phyloP scores from a whole-genome alignment of 1,139 yeast genomes.

The Saccharomyces hybrid region DNA sequence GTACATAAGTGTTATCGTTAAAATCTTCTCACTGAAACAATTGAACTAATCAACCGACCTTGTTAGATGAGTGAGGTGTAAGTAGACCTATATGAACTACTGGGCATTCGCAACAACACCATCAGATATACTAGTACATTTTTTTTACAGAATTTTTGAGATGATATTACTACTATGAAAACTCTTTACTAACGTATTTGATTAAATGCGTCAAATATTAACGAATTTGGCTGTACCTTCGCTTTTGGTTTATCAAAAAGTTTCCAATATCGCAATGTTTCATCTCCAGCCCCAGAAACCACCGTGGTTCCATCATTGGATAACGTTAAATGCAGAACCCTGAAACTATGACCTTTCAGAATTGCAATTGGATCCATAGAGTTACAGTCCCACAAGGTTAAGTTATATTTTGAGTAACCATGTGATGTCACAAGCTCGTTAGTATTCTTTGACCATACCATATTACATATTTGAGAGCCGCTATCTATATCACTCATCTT shows the following conservation, averaged over 20 bases:
- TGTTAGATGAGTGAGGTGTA: not conserved
- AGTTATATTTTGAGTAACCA: slow-evolving; percentile 86
- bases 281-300: slow-evolving; percentile 99
- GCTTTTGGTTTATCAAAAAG: slow-evolving; percentile 69
- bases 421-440: slow-evolving; percentile 92
- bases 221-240: slow-evolving; percentile 51
- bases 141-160: not conserved
- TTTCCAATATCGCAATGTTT: slow-evolving; percentile 89
- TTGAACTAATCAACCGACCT: not conserved
- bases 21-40: not conserved
- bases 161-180: not conserved
- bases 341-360: slow-evolving; percentile 86
- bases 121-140: not conserved
- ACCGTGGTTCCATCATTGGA: slow-evolving; percentile 97
- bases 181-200: slow-evolving; percentile 48
- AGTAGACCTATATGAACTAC: not conserved
- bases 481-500: slow-evolving; percentile 76
- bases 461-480: slow-evolving; percentile 92
- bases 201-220: slow-evolving; percentile 69
- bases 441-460: slow-evolving; percentile 88
- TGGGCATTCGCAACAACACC: not conserved
- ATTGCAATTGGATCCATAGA: slow-evolving; percentile 90
- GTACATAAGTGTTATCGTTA: not conserved
- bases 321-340: slow-evolving; percentile 82
- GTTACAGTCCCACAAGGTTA: slow-evolving; percentile 92